Base-by-base conservation (phyloP, 2,329 filamentous ascomycete genomes). In the Fusarium hostae region DNA sequence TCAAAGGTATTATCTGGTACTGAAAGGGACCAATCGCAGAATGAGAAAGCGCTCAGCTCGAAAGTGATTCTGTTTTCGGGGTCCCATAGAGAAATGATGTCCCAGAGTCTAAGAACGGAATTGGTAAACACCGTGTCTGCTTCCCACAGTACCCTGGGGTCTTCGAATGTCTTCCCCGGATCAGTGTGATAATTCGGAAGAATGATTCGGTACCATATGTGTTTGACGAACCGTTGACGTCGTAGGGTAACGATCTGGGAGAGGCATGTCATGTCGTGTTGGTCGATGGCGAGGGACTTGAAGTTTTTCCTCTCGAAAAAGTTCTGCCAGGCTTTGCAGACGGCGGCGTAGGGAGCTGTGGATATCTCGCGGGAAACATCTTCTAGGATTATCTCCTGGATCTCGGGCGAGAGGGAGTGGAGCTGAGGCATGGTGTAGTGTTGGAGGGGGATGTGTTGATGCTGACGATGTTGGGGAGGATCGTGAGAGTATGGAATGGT, bases 281-380 rank as follows among this genome's bases (percentile, higher is more conserved):
- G 62, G 7, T 20, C 20, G 20, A 71, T 35, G 9, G n/a, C 26
- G 4, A 71, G 12, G 6, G 24, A 41, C 3, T 18, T 40, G 28
- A 72, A 72, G 6, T 43, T 63, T 13, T 22, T 66, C 5, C 15
- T 16, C 11, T 72, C 66, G 13, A 72, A 67, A 7, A 59, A 54
- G 2, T 20, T 2, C 26, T 57, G 58, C 70, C 66, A 72, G 3
- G 37, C 16, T 15, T 43, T 66, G 22, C 54, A 40, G 16, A 72
- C 66, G 13, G 13, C 13, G 11, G 48, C 54, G 10, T 54, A 63
- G 1, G 1, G 1, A 2, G 56, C 18, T 2, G 5, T 22, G 10
- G 1, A 28, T 2, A 16, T 15, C 4, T 22, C 7, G 45, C 15
- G 39, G 32, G 30, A 44, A 2, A 50, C 13, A 2, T 37, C 3